A percentile compares a stretch with the other conserved stretches of the same genome.
phyloP scores from a whole-genome alignment of 345 rosid species.

The Melaleuca quinquenervia region DNA sequence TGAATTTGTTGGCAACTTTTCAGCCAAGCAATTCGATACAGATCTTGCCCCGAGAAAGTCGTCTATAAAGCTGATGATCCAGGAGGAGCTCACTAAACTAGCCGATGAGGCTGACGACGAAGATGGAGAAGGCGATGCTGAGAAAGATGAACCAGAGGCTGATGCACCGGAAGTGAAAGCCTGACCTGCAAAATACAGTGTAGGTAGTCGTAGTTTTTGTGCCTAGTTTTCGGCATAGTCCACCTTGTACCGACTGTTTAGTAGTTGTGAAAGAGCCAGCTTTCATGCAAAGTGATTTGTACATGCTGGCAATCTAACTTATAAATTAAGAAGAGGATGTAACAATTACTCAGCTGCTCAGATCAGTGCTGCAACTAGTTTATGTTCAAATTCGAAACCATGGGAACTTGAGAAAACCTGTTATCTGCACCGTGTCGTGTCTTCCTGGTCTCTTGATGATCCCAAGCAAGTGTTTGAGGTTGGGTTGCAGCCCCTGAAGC shows the following conservation, averaged over 20 bases:
- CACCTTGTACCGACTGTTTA: not conserved
- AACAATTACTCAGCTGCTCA: not conserved
- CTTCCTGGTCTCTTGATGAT: not conserved
- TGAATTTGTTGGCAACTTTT: conserved; percentile 3
- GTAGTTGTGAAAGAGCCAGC: conserved; percentile 5
- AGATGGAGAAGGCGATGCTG: conserved; percentile 38
- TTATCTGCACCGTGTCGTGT: not conserved
- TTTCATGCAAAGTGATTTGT: conserved; percentile 10
- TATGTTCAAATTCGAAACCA: not conserved
- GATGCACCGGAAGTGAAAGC: conserved; percentile 19
- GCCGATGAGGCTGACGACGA: conserved; percentile 70
- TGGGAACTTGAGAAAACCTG: not conserved
- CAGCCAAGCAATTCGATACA: conserved; percentile 36
- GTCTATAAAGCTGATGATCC: conserved; percentile 68
- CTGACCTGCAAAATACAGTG: not conserved
- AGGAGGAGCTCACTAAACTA: conserved; percentile 82
- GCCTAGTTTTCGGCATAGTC: not conserved
- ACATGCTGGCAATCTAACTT: conserved; percentile 6
- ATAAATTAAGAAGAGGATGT: conserved; percentile 7
- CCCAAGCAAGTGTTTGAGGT: not conserved
- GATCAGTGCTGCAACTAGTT: not conserved
- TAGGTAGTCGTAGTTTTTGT: not conserved
- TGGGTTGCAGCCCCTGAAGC: not conserved
- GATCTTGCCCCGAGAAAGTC: conserved; percentile 58
- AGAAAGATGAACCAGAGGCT: conserved; percentile 18